phyloP scores from a whole-genome alignment of 2,329 filamentous ascomycete genomes.

The Exserohilum turcica region DNA sequence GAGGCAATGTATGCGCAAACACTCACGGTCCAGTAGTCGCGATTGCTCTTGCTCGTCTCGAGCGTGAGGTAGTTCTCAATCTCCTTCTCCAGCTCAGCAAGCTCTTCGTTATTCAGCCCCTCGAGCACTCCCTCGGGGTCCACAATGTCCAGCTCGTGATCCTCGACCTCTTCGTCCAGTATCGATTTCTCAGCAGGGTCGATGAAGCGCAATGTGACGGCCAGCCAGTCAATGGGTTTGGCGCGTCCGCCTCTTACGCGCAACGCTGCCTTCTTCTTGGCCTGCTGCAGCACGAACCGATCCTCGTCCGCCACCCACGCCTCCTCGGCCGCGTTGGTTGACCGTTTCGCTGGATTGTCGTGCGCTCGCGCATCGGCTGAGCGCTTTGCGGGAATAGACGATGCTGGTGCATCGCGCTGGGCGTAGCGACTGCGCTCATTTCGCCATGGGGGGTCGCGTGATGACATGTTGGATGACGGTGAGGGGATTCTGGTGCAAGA shows the following conservation, averaged over 20 bases:
- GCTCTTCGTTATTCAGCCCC: constrained; percentile 67
- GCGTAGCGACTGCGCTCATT: constrained; percentile 27
- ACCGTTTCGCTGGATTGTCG: constrained; percentile 48
- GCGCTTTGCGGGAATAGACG: constrained; percentile 51
- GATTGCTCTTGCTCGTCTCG: constrained; percentile 77
- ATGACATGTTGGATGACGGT: constrained; percentile 29
- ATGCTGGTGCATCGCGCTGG: constrained; percentile 28
- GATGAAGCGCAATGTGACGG: constrained; percentile 86
- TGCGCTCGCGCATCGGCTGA: constrained; percentile 51
- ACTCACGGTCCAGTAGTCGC: constrained; percentile 81
- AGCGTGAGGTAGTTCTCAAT: constrained; percentile 80
- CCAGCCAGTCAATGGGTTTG: constrained; percentile 90
- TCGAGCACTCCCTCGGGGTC: constrained; percentile 83
- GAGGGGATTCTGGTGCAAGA: not conserved
- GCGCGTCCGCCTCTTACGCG: constrained; percentile 89
- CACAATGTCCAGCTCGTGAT: constrained; percentile 74
- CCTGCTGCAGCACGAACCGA: constrained; percentile 91
- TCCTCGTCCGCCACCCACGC: constrained; percentile 92
- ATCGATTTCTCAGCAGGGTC: constrained; percentile 75
- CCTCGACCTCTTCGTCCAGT: constrained; percentile 81
- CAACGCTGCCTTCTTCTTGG: constrained; percentile 97
- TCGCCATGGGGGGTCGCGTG: constrained; percentile 44
- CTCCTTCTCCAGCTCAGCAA: constrained; percentile 79
- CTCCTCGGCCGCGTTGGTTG: constrained; percentile 54
- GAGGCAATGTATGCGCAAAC: constrained; percentile 17